A percentile compares a stretch with the other conserved stretches of the same genome.
phyloP scores from a whole-genome alignment of 78 protist genomes.

The Acrasis kona region DNA sequence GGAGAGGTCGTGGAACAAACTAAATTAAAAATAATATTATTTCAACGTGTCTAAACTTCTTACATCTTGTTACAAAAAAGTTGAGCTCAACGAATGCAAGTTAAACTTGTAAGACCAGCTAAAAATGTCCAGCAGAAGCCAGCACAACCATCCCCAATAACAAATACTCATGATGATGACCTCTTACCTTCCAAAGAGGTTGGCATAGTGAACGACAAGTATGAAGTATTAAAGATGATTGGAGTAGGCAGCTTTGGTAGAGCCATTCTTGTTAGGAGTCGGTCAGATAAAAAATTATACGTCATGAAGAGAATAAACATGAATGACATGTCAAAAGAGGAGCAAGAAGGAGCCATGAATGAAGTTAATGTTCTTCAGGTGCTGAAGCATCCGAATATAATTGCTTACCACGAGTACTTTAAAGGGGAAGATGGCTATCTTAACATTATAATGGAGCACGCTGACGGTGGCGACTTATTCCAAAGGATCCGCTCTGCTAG shows the following conservation, averaged over 20 bases:
- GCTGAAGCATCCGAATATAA: slow-evolving; percentile 62
- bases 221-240: slow-evolving; percentile 10
- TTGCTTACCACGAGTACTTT: slow-evolving; percentile 62
- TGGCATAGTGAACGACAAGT: neutral
- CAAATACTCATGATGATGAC: too few relatives aligned
- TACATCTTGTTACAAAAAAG: too few relatives aligned
- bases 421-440: slow-evolving; percentile 29
- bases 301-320: slow-evolving; percentile 70
- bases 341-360: slow-evolving; percentile 17
- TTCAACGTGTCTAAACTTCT: too few relatives aligned
- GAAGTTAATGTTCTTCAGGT: slow-evolving; percentile 33
- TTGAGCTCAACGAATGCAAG: too few relatives aligned
- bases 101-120: too few relatives aligned
- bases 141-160: too few relatives aligned
- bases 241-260: slow-evolving; percentile 79
- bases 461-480: slow-evolving; percentile 53
- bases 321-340: neutral
- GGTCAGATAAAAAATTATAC: neutral
- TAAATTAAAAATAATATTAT: too few relatives aligned
- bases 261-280: slow-evolving; percentile 58
- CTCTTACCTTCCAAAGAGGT: too few relatives aligned
- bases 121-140: too few relatives aligned
- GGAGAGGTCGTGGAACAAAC: too few relatives aligned
- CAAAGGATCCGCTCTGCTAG: neutral
- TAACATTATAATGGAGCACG: slow-evolving; percentile 80